Evolutionary conservation across 164 flowering plant species (phyloP).

Genomic region (Chloranthus sessilifolius): DNA sequence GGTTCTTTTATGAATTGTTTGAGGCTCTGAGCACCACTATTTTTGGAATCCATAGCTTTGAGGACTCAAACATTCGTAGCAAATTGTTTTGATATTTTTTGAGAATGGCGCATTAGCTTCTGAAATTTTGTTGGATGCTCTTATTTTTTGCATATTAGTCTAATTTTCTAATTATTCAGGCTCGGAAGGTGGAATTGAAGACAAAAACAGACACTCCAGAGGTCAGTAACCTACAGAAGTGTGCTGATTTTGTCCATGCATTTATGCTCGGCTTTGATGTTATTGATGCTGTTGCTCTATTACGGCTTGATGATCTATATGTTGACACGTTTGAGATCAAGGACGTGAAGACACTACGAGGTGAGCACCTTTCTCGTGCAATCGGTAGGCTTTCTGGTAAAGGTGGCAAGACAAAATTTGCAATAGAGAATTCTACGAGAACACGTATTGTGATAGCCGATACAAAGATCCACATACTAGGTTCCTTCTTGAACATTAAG

Average conservation of each 20-base stretch:
- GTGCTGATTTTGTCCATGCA: slow-evolving; percentile 33
- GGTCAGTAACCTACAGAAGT: slow-evolving; percentile 27
- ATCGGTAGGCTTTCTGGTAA: slow-evolving; percentile 35
- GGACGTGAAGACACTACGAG: slow-evolving; percentile 33
- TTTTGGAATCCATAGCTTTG: too few relatives aligned
- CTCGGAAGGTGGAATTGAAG: slow-evolving; percentile 30
- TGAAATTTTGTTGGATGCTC: too few relatives aligned
- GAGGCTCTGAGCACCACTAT: too few relatives aligned
- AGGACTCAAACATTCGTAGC: too few relatives aligned
- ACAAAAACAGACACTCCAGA: slow-evolving; percentile 32
- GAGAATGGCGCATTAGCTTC: too few relatives aligned
- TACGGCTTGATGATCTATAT: slow-evolving; percentile 30
- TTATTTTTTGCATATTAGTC: too few relatives aligned
- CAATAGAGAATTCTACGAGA: slow-evolving; percentile 30
- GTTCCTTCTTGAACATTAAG: slow-evolving; percentile 28
- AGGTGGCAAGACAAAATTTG: slow-evolving; percentile 35
- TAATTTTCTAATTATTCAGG: slow-evolving; percentile 10
- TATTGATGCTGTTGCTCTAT: slow-evolving; percentile 25
- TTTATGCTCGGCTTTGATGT: slow-evolving; percentile 37
- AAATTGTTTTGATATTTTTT: too few relatives aligned
- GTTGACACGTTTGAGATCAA: slow-evolving; percentile 35
- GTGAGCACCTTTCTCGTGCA: slow-evolving; percentile 35
- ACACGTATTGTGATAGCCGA: slow-evolving; percentile 28
- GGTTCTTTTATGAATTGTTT: too few relatives aligned
- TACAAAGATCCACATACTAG: slow-evolving; percentile 30